These are phyloP conservation scores for Volvox carteri DNA, from an alignment of 163 green algal genomes.

Conservation along the genomic window DNA sequence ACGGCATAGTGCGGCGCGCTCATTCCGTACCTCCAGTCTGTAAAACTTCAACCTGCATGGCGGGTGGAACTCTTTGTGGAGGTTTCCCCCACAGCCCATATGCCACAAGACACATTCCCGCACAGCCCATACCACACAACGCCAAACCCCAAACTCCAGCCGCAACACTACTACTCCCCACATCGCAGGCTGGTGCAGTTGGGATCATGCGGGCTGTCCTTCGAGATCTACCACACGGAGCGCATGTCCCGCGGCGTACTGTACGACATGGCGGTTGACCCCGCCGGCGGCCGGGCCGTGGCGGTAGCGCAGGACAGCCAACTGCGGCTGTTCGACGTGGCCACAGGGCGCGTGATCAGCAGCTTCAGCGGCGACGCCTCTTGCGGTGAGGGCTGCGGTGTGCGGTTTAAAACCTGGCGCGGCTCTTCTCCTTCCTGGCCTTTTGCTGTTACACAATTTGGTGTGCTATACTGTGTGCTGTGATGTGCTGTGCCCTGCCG, in stretches of 20 bases:
- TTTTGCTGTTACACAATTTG: too few relatives aligned
- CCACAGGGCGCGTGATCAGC: constrained; percentile 33
- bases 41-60: too few relatives aligned
- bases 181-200: constrained; percentile 55
- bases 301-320: constrained; percentile 58
- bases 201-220: constrained; percentile 8
- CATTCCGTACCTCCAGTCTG: background rate
- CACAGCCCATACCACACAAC: too few relatives aligned
- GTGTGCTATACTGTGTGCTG: too few relatives aligned
- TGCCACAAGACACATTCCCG: too few relatives aligned
- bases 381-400: constrained; percentile 53
- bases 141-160: too few relatives aligned
- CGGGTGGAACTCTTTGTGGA: too few relatives aligned
- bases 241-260: constrained; percentile 59
- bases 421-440: too few relatives aligned
- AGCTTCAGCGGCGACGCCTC: constrained; percentile 50
- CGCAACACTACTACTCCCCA: too few relatives aligned
- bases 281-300: constrained; percentile 53
- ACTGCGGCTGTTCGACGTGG: constrained; percentile 67
- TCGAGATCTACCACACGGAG: constrained; percentile 58
- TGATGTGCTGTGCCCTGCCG: too few relatives aligned
- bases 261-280: constrained; percentile 67
- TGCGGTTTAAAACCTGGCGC: too few relatives aligned
- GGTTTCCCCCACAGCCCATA: too few relatives aligned
- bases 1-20: background rate